A percentile compares a stretch with the other conserved stretches of the same genome.
phyloP scores from a whole-genome alignment of 1,284 basidiomycete species.

The Marasmius sp. region DNA sequence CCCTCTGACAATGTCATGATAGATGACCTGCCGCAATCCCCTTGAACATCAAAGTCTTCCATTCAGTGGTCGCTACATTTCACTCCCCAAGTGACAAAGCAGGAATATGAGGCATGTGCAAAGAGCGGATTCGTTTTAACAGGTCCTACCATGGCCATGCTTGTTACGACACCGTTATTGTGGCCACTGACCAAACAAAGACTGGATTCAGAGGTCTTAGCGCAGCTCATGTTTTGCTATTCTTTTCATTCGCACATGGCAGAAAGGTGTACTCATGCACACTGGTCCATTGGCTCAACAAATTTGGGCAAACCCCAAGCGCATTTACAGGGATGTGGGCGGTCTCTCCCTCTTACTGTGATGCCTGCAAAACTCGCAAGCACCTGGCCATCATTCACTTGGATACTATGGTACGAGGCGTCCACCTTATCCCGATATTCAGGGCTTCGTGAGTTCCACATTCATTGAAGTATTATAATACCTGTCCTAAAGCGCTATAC shows the following conservation, averaged over 20 bases:
- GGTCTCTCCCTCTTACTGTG: not conserved
- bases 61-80: constrained; percentile 26
- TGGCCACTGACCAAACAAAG: not conserved
- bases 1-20: not conserved
- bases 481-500: too few species aligned
- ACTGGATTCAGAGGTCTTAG: constrained; percentile 10
- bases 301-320: not conserved
- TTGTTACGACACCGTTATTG: constrained; percentile 11
- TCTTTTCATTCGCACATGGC: not conserved
- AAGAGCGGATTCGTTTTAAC: constrained; percentile 21
- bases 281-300: not conserved
- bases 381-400: not conserved
- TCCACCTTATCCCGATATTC: not conserved
- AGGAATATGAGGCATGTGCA: constrained; percentile 24
- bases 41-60: constrained; percentile 20
- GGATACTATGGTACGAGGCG: not conserved
- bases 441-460: not conserved
- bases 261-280: not conserved
- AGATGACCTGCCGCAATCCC: not conserved
- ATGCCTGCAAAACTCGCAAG: not conserved
- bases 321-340: not conserved
- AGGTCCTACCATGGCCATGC: constrained; percentile 16
- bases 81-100: constrained; percentile 30
- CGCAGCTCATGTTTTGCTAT: not conserved
- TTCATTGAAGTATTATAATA: not conserved